Percentiles rank a stretch among this genome's conserved stretches.
These are phyloP conservation scores for Wickerhamomyces chaumierensis DNA, from an alignment of 805 yeast species.

Conservation along the genomic window DNA sequence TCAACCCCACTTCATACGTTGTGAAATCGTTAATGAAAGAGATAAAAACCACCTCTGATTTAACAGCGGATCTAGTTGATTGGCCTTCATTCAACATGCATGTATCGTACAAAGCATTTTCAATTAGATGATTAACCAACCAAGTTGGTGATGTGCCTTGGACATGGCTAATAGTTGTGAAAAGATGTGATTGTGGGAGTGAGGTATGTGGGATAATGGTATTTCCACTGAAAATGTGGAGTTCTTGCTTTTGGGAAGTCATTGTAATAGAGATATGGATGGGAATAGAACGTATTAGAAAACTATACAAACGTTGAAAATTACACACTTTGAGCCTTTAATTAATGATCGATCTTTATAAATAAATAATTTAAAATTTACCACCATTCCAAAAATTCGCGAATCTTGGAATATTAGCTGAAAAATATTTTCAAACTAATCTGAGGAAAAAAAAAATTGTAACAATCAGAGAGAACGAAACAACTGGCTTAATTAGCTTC, in stretches of 20 bases:
- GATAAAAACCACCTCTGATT: conserved; percentile 21
- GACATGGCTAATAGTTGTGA: conserved; percentile 25
- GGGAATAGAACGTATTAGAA: too few relatives aligned
- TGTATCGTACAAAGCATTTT: conserved; percentile 25
- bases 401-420: too few relatives aligned
- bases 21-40: conserved; percentile 23
- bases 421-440: too few relatives aligned
- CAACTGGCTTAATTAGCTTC: too few relatives aligned
- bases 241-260: conserved; percentile 44
- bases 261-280: conserved; percentile 1
- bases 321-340: too few relatives aligned
- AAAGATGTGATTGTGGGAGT: conserved; percentile 11
- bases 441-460: too few relatives aligned
- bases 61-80: conserved; percentile 1
- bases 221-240: conserved; percentile 39
- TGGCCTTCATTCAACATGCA: conserved; percentile 14
- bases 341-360: too few relatives aligned
- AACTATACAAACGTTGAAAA: too few relatives aligned
- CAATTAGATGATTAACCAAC: conserved; percentile 46
- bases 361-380: too few relatives aligned
- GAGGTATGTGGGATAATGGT: conserved; percentile 25
- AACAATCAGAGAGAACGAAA: too few relatives aligned
- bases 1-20: conserved; percentile 23
- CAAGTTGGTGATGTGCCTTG: conserved; percentile 54
- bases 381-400: too few relatives aligned